phyloP scores from a whole-genome alignment of 805 yeast species.

The Nakazawaea peltata region DNA sequence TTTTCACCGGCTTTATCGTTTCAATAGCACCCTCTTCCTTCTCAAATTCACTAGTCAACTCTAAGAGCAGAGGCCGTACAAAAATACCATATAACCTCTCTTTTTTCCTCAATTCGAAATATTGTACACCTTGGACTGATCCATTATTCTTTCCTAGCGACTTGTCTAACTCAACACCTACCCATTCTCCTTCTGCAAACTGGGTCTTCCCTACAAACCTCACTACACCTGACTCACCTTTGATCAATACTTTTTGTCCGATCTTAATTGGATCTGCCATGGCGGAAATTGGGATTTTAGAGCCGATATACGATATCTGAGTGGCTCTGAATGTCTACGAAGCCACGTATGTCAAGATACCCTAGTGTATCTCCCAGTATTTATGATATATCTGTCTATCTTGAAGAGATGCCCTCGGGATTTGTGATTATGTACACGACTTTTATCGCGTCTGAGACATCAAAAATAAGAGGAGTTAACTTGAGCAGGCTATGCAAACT shows the following conservation, averaged over 20 bases:
- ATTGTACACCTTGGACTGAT: conserved; percentile 31
- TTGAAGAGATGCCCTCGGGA: too few relatives aligned
- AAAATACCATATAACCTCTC: conserved; percentile 37
- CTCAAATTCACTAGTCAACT: background rate
- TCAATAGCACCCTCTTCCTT: background rate
- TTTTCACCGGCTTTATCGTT: too few relatives aligned
- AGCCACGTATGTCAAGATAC: too few relatives aligned
- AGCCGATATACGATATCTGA: too few relatives aligned
- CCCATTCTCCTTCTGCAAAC: conserved; percentile 55
- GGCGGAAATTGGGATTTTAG: too few relatives aligned
- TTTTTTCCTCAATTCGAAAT: conserved; percentile 29
- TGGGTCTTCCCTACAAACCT: conserved; percentile 44
- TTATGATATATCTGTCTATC: too few relatives aligned
- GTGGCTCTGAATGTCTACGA: too few relatives aligned
- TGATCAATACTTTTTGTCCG: conserved; percentile 26
- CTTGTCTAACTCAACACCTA: conserved; percentile 36
- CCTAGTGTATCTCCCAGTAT: too few relatives aligned
- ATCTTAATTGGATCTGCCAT: conserved; percentile 1
- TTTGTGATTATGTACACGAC: too few relatives aligned
- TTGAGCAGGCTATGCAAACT: too few relatives aligned
- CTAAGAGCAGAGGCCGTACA: conserved; percentile 31
- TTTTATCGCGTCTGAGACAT: too few relatives aligned
- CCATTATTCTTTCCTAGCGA: conserved; percentile 43
- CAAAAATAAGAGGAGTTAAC: too few relatives aligned
- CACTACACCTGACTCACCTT: conserved; percentile 35